Percentiles rank a stretch among this genome's conserved stretches.
These are phyloP conservation scores for Globisporangium parvum DNA, from an alignment of 352 stramenopile species.

Conservation along the genomic window DNA sequence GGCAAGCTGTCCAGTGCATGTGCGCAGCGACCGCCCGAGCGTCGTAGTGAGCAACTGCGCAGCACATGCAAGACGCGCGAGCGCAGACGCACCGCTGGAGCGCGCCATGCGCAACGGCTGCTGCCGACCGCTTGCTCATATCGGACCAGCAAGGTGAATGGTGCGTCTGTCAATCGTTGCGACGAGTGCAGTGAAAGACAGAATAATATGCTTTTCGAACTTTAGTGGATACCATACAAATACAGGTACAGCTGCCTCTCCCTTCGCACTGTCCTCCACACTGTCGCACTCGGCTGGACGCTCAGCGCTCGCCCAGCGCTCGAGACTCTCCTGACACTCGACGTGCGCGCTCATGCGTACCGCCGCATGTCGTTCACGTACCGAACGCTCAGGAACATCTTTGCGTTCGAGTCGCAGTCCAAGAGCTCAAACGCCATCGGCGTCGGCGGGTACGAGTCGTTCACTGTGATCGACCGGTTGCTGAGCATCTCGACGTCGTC, in stretches of 20 bases:
- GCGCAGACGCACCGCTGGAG: slow-evolving; percentile 44
- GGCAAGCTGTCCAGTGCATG: slow-evolving; percentile 35
- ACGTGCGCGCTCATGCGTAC: slow-evolving; percentile 34
- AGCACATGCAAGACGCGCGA: background rate
- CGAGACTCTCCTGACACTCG: too few species aligned
- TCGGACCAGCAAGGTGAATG: too few species aligned
- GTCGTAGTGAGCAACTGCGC: background rate
- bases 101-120: slow-evolving; percentile 45
- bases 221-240: background rate
- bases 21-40: background rate
- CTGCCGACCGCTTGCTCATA: slow-evolving; percentile 11
- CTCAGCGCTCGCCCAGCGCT: too few species aligned
- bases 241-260: too few species aligned
- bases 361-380: slow-evolving; percentile 87
- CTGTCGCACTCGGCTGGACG: background rate
- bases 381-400: slow-evolving; percentile 73
- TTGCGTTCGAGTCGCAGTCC: slow-evolving; percentile 43
- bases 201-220: too few species aligned
- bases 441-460: slow-evolving; percentile 42
- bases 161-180: background rate
- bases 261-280: background rate
- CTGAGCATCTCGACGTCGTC: slow-evolving; percentile 58
- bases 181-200: background rate
- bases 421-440: slow-evolving; percentile 43
- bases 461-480: slow-evolving; percentile 42